Evolutionary conservation across 2,329 filamentous ascomycete genomes (phyloP).

Genomic region (Nemania abortiva): DNA sequence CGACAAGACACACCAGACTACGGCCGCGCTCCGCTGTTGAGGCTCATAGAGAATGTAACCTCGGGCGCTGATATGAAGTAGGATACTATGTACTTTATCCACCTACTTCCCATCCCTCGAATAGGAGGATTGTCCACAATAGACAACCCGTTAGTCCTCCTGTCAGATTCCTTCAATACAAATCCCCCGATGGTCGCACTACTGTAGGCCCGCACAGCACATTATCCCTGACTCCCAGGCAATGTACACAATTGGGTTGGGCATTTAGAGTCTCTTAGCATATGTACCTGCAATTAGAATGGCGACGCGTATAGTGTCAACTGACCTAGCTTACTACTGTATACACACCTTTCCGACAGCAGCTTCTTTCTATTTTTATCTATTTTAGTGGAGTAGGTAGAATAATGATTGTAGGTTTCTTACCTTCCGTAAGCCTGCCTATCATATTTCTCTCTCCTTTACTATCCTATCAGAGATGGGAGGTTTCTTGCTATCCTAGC

Average conservation of each 20-base stretch:
- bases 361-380: slow-evolving; percentile 2
- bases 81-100: background rate
- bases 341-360: background rate
- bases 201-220: background rate
- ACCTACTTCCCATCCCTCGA: background rate
- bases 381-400: background rate
- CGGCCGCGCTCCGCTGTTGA: background rate
- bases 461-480: background rate
- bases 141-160: background rate
- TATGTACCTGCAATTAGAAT: background rate
- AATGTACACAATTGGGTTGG: no score
- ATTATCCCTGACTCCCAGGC: background rate
- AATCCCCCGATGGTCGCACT: background rate
- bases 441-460: background rate
- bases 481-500: no score
- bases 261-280: no score
- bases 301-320: background rate
- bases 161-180: slow-evolving; percentile 9
- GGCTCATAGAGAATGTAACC: slow-evolving; percentile 3
- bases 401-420: background rate
- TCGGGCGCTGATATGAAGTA: background rate
- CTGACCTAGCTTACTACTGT: slow-evolving; percentile 3
- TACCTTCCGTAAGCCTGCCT: no score
- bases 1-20: background rate
- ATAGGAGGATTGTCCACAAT: slow-evolving; percentile 8